Percentiles rank a stretch among this genome's conserved stretches.
Evolutionary conservation across 1,284 basidiomycete genomes (phyloP).

Genomic region (Leccinum discolor): DNA sequence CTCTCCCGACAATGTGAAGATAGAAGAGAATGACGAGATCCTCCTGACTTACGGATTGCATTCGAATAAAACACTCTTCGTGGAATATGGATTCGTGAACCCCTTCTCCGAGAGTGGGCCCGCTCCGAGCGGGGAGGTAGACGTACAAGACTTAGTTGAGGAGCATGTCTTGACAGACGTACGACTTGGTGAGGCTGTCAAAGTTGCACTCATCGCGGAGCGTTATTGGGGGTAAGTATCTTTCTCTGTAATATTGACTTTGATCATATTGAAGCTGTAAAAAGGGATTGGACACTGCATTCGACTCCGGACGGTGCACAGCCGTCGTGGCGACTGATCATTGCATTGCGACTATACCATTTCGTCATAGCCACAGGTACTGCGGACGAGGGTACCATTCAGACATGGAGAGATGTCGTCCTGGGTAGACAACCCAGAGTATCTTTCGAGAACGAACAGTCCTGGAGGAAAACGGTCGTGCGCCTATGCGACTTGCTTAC

Average conservation of each 20-base stretch:
- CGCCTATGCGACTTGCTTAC: conserved; percentile 39
- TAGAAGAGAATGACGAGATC: conserved; percentile 61
- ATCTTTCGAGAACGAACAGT: conserved; percentile 49
- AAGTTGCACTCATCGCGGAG: conserved; percentile 50
- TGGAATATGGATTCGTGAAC: conserved; percentile 85
- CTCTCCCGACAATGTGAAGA: conserved; percentile 43
- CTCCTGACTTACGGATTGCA: conserved; percentile 78
- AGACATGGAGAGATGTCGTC: conserved; percentile 58
- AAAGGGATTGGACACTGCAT: conserved; percentile 74
- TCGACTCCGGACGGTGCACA: conserved; percentile 56
- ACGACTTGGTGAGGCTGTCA: conserved; percentile 44
- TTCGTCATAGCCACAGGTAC: conserved; percentile 30
- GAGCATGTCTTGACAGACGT: conserved; percentile 44
- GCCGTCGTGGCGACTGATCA: conserved; percentile 76
- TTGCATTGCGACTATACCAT: conserved; percentile 68
- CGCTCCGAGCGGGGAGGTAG: conserved; percentile 53
- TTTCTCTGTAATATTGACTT: background rate
- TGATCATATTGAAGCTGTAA: background rate
- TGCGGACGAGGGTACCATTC: conserved; percentile 34
- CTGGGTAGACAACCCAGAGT: conserved; percentile 43
- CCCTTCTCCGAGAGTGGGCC: conserved; percentile 26
- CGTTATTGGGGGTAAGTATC: conserved; percentile 75
- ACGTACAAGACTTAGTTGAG: conserved; percentile 61
- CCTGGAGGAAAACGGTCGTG: conserved; percentile 36
- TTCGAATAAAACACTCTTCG: conserved; percentile 70